Evolutionary conservation across 345 rosid genomes (phyloP), one percentile per base, ranked within the genome.

Genomic region (Nasturtium officinale): DNA sequence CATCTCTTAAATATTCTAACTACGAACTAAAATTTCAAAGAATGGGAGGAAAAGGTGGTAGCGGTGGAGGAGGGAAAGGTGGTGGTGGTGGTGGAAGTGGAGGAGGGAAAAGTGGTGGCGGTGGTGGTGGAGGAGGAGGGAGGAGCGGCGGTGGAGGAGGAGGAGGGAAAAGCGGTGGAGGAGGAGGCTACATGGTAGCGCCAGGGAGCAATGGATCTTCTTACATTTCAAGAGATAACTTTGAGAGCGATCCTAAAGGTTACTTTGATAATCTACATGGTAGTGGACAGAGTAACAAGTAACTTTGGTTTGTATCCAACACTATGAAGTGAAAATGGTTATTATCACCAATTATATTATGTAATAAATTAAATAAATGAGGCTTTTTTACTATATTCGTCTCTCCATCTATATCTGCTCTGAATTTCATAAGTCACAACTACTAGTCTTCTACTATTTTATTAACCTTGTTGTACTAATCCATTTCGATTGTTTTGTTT

Each of bases 211-310:
- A 12, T 28, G 72, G 80, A 3, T 46, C 75, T 3, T 21, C 71
- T n/a, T 48, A 77, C 71, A 77, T 77, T 38, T 70, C 80, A 6
- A 77, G 76, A 42, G 80, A 28, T 37, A 30, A 25, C 54, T 77
- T 64, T 57, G 76, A 77, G 50, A 70, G 48, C 47, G 54, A 70
- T n/a, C 80, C 80, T 9, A 77, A 77, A 64, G 54, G 71, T 12
- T 57, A 64, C 42, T 77, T 71, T 64, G 76, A 71, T 64, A 71
- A 65, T 63, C 67, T 77, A 16, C 67, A 70, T 71, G 55, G 71
- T 33, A 61, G 28, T 57, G 72, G 78, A 32, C 78, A 46, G 42
- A 60, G 60, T 45, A 75, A 29, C 21, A 76, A 76, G 35, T 76
- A 37, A 76, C 0, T 29, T 68, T 43, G 21, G 6, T 61, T 9